Evolutionary conservation across 2,329 filamentous ascomycete species (phyloP).

Genomic region (Metarhizium album): DNA sequence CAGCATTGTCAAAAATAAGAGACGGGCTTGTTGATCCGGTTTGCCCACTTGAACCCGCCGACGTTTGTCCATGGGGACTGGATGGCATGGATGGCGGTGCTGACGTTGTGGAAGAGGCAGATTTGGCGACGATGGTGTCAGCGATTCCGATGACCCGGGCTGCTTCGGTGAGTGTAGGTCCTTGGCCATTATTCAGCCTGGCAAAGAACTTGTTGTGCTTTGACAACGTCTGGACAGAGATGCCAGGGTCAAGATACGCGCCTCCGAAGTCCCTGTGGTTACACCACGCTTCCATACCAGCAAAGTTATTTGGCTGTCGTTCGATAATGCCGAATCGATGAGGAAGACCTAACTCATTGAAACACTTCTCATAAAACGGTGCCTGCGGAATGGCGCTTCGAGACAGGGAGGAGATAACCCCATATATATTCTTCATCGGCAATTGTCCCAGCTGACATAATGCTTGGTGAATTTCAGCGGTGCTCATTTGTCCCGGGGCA

Average conservation of each 20-base stretch:
- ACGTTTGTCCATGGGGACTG: constrained; percentile 28
- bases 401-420: constrained; percentile 62
- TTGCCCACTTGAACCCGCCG: constrained; percentile 11
- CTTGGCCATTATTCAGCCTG: constrained; percentile 36
- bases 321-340: constrained; percentile 71
- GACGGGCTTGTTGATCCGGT: constrained; percentile 34
- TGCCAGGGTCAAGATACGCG: constrained; percentile 66
- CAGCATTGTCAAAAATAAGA: constrained; percentile 70
- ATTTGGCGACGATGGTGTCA: constrained; percentile 64
- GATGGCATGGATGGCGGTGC: constrained; percentile 36
- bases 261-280: constrained; percentile 69
- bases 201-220: constrained; percentile 42
- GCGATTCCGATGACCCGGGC: constrained; percentile 69
- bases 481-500: constrained; percentile 75
- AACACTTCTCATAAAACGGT: constrained; percentile 77
- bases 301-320: constrained; percentile 51
- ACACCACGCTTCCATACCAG: constrained; percentile 60
- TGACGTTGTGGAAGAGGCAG: constrained; percentile 31
- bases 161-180: constrained; percentile 59
- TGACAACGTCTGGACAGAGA: constrained; percentile 50
- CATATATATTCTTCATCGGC: constrained; percentile 69
- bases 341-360: constrained; percentile 75
- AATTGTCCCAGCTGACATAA: constrained; percentile 70
- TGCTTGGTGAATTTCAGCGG: constrained; percentile 73
- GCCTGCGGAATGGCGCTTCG: constrained; percentile 56